These are phyloP conservation scores for Linderniella brevidens DNA, from an alignment of 257 asterid genomes.

Conservation along the genomic window DNA sequence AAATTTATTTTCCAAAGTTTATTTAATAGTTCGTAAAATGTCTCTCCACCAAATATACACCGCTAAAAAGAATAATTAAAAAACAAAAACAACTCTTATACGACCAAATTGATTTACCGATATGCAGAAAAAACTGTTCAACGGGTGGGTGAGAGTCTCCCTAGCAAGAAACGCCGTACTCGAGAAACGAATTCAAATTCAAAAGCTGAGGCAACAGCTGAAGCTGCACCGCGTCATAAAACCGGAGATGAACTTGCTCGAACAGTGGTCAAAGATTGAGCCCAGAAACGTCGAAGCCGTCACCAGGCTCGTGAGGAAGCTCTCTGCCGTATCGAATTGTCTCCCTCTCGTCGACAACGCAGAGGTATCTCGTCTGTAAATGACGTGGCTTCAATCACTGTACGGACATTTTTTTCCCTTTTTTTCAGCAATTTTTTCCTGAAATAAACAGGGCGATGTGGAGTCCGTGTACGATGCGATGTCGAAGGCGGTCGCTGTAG, in stretches of 20 bases:
- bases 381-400: not conserved
- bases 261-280: slow-evolving; percentile 30
- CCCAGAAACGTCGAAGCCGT: not conserved
- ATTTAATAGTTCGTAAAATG: too few species aligned
- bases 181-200: slow-evolving; percentile 25
- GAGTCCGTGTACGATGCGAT: not conserved
- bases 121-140: slow-evolving; percentile 34
- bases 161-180: slow-evolving; percentile 16
- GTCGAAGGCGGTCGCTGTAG: not conserved
- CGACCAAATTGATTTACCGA: not conserved
- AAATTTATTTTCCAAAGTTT: too few species aligned
- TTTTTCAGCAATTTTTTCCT: too few species aligned
- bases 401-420: too few species aligned
- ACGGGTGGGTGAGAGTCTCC: slow-evolving; percentile 30
- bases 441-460: not conserved
- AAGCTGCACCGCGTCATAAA: slow-evolving; percentile 22
- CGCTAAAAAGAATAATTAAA: too few species aligned
- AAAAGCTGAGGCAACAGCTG: slow-evolving; percentile 26
- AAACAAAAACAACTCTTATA: too few species aligned
- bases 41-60: too few species aligned
- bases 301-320: not conserved
- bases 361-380: not conserved
- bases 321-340: not conserved
- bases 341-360: not conserved
- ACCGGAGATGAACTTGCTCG: slow-evolving; percentile 28